Conservation (phyloP, 2,329 filamentous ascomycete species). For the Cladophialophora carrionii region DNA sequence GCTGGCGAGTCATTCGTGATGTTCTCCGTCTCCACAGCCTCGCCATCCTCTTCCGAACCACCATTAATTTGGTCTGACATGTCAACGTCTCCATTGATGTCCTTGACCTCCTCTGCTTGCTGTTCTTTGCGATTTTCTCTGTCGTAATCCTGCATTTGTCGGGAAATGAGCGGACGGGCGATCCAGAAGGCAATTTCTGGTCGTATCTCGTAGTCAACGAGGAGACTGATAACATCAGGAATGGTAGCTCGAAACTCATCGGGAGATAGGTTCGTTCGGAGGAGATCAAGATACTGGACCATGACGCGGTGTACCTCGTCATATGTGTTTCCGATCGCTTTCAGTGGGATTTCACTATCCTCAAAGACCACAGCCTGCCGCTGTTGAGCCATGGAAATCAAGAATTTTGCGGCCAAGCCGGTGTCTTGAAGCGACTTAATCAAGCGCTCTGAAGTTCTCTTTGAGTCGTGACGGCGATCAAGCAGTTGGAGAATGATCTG, state of each 20-base stretch:
- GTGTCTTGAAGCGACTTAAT: conserved; percentile 78
- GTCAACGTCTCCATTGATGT: conserved; percentile 39
- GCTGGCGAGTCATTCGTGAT: conserved; percentile 40
- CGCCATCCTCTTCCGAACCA: conserved; percentile 41
- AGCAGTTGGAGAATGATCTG: conserved; percentile 79
- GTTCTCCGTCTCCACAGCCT: conserved; percentile 45
- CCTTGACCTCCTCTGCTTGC: conserved; percentile 39
- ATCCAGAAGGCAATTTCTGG: conserved; percentile 84
- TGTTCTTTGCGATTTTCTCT: conserved; percentile 42
- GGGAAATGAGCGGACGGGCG: conserved; percentile 72
- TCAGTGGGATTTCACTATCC: conserved; percentile 77
- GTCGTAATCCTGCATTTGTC: conserved; percentile 58
- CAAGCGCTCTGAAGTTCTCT: conserved; percentile 74
- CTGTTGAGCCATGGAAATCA: conserved; percentile 91
- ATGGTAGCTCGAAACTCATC: conserved; percentile 78
- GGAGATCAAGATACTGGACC: conserved; percentile 83
- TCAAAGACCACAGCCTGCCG: conserved; percentile 82
- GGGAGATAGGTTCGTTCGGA: conserved; percentile 75
- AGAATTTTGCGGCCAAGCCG: conserved; percentile 75
- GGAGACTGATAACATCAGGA: conserved; percentile 72
- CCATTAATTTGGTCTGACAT: conserved; percentile 40
- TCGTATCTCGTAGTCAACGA: conserved; percentile 78
- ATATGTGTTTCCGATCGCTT: conserved; percentile 82
- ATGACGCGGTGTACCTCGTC: conserved; percentile 88
- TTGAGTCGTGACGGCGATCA: conserved; percentile 78